Evolutionary conservation across 1,139 yeast species (phyloP), one percentile per base, ranked within the genome.

Genomic region (Saccharomycopsis crataegensis): DNA sequence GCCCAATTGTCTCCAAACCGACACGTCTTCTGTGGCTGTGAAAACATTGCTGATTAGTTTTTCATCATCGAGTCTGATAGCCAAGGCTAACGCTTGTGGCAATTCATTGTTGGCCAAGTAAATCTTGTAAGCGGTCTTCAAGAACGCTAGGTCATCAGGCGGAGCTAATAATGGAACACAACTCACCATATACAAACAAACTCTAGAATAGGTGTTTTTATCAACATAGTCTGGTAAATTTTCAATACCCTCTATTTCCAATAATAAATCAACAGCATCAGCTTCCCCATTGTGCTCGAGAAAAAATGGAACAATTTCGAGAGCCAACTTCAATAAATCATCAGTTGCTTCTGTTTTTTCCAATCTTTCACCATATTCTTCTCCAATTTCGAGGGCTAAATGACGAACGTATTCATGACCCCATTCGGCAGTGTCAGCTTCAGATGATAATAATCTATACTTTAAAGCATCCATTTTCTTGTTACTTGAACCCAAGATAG

Each of bases 381-480:
- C 94, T 57, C 98, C 99, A 61, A 93, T 88, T 70, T 93, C 97
- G 59, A 93, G 73, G 1, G 99, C 96, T 65, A 93, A 76, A 70
- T 94, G 98, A 65, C 99, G 91, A 67, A 93, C 81, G 68, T 94
- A 93, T 69, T 93, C 99, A 67, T 94, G 99, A 46, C 99, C 99
- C 99, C 99, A 94, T 62, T 83, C 87, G 51, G 84, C 84, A 59
- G 89, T 79, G 50, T 82, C 77, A 44, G 80, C 76, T 52, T 76
- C 82, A 43, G 70, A 69, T 3, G 96, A 79, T 59, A 84, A 72
- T 61, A 94, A 74, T 64, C 99, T 79, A 70, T 83, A 94, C 65
- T 82, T 84, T 59, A 93, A 76, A 16, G 94, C 85, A 58, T 89
- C 96, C 59, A 85, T 80, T 60, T 82, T 81, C 54, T 89, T 90